Evolutionary conservation across 2,329 filamentous ascomycete genomes (phyloP), one percentile per base, ranked within the genome.

Genomic region (Cladosporium cucumerinum): DNA sequence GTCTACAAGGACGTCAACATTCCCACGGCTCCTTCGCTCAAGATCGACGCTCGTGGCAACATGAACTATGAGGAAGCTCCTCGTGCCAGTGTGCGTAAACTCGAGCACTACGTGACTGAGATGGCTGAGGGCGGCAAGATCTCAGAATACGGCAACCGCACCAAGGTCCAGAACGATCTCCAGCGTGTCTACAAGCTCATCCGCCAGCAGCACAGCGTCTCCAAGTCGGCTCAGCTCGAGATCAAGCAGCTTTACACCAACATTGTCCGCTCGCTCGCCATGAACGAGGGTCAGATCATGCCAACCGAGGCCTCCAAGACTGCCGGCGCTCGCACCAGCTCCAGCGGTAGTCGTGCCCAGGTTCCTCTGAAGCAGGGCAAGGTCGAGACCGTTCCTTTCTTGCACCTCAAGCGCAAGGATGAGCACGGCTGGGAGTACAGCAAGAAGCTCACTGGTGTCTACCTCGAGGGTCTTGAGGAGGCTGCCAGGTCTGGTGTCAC

Each of bases 81-180:
- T 63, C 87, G 95, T 63, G 84, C 91, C 36, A 96, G 92, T 76
- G 95, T 94, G 77, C 90, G 95, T 72, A 99, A 99, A 82, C 86
- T 99, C 52, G 95, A 99, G 81, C 94, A 98, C 78, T 99, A 99
- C 74, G 95, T 99, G 58, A 92, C 92, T 75, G 93, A 98, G 78
- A 98, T 99, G 95, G 94, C 94, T 11, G 93, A 97, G 72, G 95
- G 95, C 68, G 95, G 95, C 75, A 98, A 97, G 81, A 96, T 99
- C 72, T 97, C 94, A 32, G 95, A 99, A 78, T 99, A 99, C 77
- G 95, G 94, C 76, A 98, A 97, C 82, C 89, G 95, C 51, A 95
- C 93, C 69, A 99, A 98, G 85, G 95, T 99, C 36, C 95, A 98
- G 80, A 96, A 93, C 75, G 95, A 98, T 76, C 85, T 99, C 49